Evolutionary conservation across 2,329 filamentous ascomycete genomes (phyloP).

Genomic region (Talaromyces sp.): DNA sequence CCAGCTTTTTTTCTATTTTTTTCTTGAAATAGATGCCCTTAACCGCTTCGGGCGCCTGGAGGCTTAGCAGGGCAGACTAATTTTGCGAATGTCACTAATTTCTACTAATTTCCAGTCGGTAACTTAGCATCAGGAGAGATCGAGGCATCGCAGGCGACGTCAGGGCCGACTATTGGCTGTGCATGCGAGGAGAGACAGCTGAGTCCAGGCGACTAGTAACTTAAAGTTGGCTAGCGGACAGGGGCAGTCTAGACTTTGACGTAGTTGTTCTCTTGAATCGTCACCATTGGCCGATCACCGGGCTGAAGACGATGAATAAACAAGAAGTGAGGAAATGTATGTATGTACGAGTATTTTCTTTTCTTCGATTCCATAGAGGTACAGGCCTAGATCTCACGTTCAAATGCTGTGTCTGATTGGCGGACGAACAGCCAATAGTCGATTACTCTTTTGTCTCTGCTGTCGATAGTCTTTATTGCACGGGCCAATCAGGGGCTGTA

Average conservation of each 20-base stretch:
- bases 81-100: background rate
- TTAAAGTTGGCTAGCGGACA: background rate
- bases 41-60: background rate
- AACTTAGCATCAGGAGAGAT: background rate
- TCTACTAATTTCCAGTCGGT: background rate
- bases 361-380: background rate
- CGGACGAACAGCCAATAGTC: background rate
- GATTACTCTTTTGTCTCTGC: background rate
- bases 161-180: background rate
- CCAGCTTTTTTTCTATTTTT: slow-evolving; percentile 1
- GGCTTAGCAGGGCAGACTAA: background rate
- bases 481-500: background rate
- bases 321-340: background rate
- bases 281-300: background rate
- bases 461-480: slow-evolving; percentile 1
- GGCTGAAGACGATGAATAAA: background rate
- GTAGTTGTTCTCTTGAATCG: background rate
- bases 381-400: background rate
- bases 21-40: slow-evolving; percentile 8
- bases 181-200: background rate
- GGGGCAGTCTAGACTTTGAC: background rate
- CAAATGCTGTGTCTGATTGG: background rate
- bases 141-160: background rate
- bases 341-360: background rate
- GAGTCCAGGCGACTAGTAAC: background rate